Base-by-base conservation (phyloP, 441 rosid genomes). In the Dalechampia spathulata region DNA sequence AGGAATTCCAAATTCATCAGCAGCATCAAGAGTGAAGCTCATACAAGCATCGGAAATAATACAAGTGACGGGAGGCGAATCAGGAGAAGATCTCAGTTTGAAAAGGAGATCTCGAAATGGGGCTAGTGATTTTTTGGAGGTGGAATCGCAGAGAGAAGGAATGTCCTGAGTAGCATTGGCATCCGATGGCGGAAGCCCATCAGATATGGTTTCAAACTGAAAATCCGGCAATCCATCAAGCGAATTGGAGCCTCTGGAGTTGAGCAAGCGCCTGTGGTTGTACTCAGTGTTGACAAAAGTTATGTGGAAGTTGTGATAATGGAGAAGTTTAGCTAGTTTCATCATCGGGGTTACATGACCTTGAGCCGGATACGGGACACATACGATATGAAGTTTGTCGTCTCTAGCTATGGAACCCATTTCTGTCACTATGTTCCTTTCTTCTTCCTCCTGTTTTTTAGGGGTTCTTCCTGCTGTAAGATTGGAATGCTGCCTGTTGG, bases 311-410 rank as follows among this genome's bases (percentile, higher is more conserved):
- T 79, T 75, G 19, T 51, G 45, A 34, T 34, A 60, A 54, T 72
- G 71, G 44, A 80, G 80, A n/a, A 77, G 73, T 52, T 80, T 80
- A 0, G 85, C 79, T 0, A 77, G 51, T 26, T 67, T 77, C 5
- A 77, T 57, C 82, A 72, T 72, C 0, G 82, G 80, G 44, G 60
- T 77, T n/a, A 80, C 53, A 66, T 80, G 85, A 40, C 78, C 80
- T 62, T 80, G 82, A 4, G 82, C 73, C 26, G 80, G 80, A 57
- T 3, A 72, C 0, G 82, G 82, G 7, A 80, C 13, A 39, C 77
- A 75, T 22, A 80, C 78, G 0, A 68, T 80, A 42, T 80, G 85
- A 28, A 72, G 41, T 13, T 38, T 38, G 5, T 38, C n/a, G 1
- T 38, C 41, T 38, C 41, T 30, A 50, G 13, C 17, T 71, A 22